Evolutionary conservation across 306 rosid species (phyloP).

Genomic region (Senna siamea): DNA sequence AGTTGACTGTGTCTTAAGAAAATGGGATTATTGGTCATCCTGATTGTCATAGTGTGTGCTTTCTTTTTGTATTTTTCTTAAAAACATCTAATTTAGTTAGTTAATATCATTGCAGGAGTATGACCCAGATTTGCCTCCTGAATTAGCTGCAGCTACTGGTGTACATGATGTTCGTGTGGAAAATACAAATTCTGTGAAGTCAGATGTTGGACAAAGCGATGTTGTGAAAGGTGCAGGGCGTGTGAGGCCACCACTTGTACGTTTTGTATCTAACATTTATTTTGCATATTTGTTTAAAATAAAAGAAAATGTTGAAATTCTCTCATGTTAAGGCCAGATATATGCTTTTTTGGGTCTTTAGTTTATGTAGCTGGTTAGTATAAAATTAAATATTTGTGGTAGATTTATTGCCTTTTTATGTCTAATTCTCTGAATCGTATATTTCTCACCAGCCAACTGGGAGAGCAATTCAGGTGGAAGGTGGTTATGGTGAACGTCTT

Average conservation of each 20-base stretch:
- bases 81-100: constrained; percentile 18
- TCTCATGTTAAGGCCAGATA: constrained; percentile 13
- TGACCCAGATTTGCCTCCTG: constrained; percentile 99
- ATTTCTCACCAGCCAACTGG: constrained; percentile 88
- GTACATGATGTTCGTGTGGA: constrained; percentile 65
- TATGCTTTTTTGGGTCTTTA: not conserved
- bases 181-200: constrained; percentile 60
- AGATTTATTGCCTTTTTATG: constrained; percentile 20
- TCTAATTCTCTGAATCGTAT: constrained; percentile 15
- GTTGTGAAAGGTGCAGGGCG: constrained; percentile 66
- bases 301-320: not conserved
- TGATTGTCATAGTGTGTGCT: not conserved
- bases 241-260: constrained; percentile 79
- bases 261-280: constrained; percentile 36
- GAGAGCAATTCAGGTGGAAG: constrained; percentile 99
- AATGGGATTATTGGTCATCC: constrained; percentile 12
- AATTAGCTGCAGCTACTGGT: constrained; percentile 94
- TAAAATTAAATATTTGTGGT: constrained; percentile 22
- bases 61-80: not conserved
- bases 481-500: constrained; percentile 94
- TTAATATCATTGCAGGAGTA: constrained; percentile 66
- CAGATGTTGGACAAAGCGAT: constrained; percentile 69
- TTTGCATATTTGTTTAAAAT: not conserved
- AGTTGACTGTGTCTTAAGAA: constrained; percentile 23
- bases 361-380: constrained; percentile 34